These are phyloP conservation scores for Candida silvatica DNA, from an alignment of 805 yeast species.

Conservation along the genomic window DNA sequence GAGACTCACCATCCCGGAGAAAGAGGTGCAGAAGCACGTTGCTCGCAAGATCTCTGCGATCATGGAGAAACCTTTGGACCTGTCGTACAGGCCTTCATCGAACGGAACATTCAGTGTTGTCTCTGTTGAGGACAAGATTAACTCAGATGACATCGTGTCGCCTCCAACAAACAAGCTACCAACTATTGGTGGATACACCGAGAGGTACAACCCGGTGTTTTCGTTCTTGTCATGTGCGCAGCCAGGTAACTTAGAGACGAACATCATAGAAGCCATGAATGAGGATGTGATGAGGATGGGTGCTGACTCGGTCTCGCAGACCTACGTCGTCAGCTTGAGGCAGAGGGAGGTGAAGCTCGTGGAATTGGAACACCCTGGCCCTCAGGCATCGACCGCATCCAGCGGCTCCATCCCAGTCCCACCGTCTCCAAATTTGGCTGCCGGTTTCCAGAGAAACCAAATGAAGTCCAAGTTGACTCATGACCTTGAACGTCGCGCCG, in stretches of 20 bases:
- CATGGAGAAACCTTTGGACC: constrained; percentile 9
- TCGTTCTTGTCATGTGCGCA: constrained; percentile 42
- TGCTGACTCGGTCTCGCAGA: constrained; percentile 7
- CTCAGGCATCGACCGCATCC: not conserved
- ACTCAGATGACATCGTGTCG: not conserved
- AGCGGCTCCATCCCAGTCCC: not conserved
- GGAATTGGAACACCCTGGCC: constrained; percentile 9
- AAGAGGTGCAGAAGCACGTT: not conserved
- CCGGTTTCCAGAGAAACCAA: not conserved
- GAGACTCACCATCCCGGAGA: not conserved
- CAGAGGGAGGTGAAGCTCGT: constrained; percentile 18
- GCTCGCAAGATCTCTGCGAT: constrained; percentile 8
- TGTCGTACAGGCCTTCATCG: not conserved
- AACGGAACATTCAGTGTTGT: constrained; percentile 3
- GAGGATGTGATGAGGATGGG: constrained; percentile 30
- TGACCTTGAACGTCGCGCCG: too few relatives aligned
- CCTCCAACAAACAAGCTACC: constrained; percentile 14
- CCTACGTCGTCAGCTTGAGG: constrained; percentile 18
- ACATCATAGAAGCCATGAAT: constrained; percentile 36
- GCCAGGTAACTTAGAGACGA: constrained; percentile 33
- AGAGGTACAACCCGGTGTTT: constrained; percentile 45
- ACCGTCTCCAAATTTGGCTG: constrained; percentile 1
- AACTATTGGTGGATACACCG: constrained; percentile 29
- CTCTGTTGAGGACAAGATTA: constrained; percentile 1
- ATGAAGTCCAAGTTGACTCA: constrained; percentile 1